These are phyloP conservation scores for Saccharomyces hybrid DNA, from an alignment of 1,139 yeast species.

Conservation along the genomic window DNA sequence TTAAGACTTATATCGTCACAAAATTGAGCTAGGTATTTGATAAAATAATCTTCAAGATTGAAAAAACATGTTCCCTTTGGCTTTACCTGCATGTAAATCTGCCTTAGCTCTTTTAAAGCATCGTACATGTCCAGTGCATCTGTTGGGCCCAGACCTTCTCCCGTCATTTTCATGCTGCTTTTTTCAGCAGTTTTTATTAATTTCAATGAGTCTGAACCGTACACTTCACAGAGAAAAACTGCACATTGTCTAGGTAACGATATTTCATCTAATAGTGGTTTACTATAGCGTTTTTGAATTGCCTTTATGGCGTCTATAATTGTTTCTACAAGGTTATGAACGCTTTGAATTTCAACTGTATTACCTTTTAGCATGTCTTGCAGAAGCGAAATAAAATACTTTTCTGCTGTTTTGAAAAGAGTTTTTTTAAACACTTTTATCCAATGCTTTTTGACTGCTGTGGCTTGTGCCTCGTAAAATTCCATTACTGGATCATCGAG, in stretches of 20 bases:
- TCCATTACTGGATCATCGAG: conserved; percentile 43
- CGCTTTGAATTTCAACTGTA: conserved; percentile 49
- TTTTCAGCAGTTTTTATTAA: conserved; percentile 52
- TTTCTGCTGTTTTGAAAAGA: conserved; percentile 47
- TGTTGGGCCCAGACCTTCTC: conserved; percentile 41
- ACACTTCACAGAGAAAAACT: conserved; percentile 49
- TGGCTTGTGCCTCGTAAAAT: conserved; percentile 16
- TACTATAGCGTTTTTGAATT: conserved; percentile 54
- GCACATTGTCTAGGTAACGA: conserved; percentile 51
- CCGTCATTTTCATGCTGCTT: conserved; percentile 35
- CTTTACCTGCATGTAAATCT: conserved; percentile 46
- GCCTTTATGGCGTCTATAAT: conserved; percentile 45
- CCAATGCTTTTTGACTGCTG: conserved; percentile 44
- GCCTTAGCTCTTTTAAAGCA: conserved; percentile 48
- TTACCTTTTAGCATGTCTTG: conserved; percentile 59
- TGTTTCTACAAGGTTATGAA: conserved; percentile 51
- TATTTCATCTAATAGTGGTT: conserved; percentile 53
- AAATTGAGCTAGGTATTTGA: conserved; percentile 50
- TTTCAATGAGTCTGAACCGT: conserved; percentile 56
- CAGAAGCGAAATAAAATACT: conserved; percentile 51
- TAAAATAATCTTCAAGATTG: conserved; percentile 53
- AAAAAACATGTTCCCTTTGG: conserved; percentile 40
- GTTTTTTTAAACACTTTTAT: conserved; percentile 43
- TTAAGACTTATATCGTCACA: conserved; percentile 47
- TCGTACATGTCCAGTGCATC: conserved; percentile 59